A percentile compares a stretch with the other conserved stretches of the same genome.
phyloP scores from a whole-genome alignment of 495 filamentous ascomycete genomes.

The Rhypophila decipiens region DNA sequence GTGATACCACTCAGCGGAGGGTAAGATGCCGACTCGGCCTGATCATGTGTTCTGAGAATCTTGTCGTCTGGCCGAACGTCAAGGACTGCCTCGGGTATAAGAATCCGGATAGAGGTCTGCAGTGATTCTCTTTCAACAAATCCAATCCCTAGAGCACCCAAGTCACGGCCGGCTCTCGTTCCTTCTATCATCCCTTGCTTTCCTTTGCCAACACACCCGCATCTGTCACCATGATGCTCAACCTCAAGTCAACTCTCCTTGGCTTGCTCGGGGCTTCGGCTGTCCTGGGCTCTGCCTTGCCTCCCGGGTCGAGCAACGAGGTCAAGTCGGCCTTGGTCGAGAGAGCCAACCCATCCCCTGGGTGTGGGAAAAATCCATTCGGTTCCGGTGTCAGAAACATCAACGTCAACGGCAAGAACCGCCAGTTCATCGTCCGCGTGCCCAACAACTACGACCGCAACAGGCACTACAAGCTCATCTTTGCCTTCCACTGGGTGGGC shows the following conservation, averaged over 20 bases:
- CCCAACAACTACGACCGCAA: constrained; percentile 36
- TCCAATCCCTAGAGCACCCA: neutral
- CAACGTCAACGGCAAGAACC: constrained; percentile 20
- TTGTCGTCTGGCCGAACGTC: neutral
- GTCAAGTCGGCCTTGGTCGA: no score
- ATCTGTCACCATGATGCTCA: no score
- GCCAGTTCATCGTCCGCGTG: constrained; percentile 33
- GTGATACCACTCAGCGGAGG: neutral
- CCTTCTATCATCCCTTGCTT: no score
- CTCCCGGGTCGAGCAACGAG: no score
- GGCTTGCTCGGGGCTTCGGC: no score
- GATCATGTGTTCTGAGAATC: neutral
- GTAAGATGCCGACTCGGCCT: neutral
- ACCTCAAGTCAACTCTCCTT: no score
- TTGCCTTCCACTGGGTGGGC: constrained; percentile 35
- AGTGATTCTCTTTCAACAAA: neutral
- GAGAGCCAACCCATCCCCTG: constrained; percentile 23
- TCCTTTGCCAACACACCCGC: no score
- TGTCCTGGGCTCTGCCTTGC: no score
- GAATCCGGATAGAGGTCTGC: no score
- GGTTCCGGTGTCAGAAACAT: constrained; percentile 25
- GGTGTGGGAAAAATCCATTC: constrained; percentile 34
- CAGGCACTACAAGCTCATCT: constrained; percentile 32
- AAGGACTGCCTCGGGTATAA: no score
- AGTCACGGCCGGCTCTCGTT: no score